Base-by-base conservation (phyloP, 768 basidiomycete species). In the Suillus alpinus region DNA sequence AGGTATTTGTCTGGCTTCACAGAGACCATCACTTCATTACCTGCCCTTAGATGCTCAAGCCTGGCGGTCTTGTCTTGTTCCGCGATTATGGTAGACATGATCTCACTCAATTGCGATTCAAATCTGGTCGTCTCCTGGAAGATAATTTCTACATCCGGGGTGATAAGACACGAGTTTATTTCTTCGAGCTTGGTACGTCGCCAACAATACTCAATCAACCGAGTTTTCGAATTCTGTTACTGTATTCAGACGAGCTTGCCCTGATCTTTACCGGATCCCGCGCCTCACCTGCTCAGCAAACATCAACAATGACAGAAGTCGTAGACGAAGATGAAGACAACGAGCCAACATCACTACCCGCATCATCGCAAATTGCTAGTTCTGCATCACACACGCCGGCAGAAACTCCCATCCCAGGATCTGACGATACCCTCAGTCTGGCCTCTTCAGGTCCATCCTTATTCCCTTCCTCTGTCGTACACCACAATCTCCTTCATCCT, bases 1-100 rank as follows among this genome's bases (percentile, higher is more conserved):
- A 80, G 69, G 93, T 94, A 59, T 37, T 64, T 29, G 46, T 20
- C 2, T 26, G 36, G 6, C 47, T 62, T 57, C 37, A 20, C 7
- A 63, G 43, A 47, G 12, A 31, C 40, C 58, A 12, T 31, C 63
- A n/a, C 20, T n/a, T 47, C 44, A 56, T 13, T 36, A 39, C 14
- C 31, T 44, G 29, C n/a, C 13, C n/a, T 18, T 66, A 96, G 91
- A 91, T 96, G 68, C 81, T 99, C 4, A 98, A 94, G 77, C 95
- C 94, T 0, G 90, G 87, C 7, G 97, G 97, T 1, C 73, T 86
- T 10, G 79, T 96, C 7, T 78, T 97, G 7, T 80, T 98, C 61
- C 87, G 97, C 12, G 97, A 99, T 73, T 99, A 98, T 68, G 97
- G 96, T 3, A 85, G 96, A 29, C 83, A 98, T 69, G 96, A 99